Evolutionary conservation across 345 rosid genomes (phyloP), one percentile per base, ranked within the genome.

Genomic region (Conringia planisiliqua): DNA sequence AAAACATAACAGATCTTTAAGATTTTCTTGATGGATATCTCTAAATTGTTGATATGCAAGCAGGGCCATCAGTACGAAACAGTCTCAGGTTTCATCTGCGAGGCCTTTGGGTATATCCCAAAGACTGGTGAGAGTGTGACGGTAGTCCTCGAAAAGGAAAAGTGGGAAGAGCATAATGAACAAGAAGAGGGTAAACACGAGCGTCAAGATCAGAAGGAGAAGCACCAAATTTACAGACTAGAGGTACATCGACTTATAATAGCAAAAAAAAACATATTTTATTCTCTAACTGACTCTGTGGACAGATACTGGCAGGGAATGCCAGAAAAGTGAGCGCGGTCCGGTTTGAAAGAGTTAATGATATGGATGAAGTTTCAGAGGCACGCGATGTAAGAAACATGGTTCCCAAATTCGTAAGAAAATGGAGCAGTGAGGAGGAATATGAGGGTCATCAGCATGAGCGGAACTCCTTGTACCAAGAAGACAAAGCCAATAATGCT

Each of bases 11-110:
- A 16, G 2, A 26, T 68, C 20, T 50, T 24, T 17, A 48, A 22
- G 3, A 18, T 1, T 16, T 16, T 9, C 6, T 50, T 3, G 3
- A 52, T 52, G 8, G 8, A n/a, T 17, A 30, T 55, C 43, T 5
- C 5, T 39, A 7, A 8, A 5, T 12, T 32, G 10, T 66, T 13
- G 14, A 3, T 22, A 47, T 35, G 70, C 9, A 48, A 62, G 64
- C 86, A 93, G 98, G 98, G 82, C 26, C 93, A 86, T 80, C 98
- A 90, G 74, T 93, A 90, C 29, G 97, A 93, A 86, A 90, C 98
- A 8, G 98, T 90, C 17, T 93, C 98, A 12, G 98, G 97, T 66
- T 93, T 87, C 72, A 77, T 90, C 35, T 90, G 97, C 4, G 98
- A 93, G 78, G 89, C 88, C 63, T 93, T 93, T 85, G 98, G 98